Evolutionary conservation across 768 basidiomycete species (phyloP).

Genomic region (Auricularia cornea): DNA sequence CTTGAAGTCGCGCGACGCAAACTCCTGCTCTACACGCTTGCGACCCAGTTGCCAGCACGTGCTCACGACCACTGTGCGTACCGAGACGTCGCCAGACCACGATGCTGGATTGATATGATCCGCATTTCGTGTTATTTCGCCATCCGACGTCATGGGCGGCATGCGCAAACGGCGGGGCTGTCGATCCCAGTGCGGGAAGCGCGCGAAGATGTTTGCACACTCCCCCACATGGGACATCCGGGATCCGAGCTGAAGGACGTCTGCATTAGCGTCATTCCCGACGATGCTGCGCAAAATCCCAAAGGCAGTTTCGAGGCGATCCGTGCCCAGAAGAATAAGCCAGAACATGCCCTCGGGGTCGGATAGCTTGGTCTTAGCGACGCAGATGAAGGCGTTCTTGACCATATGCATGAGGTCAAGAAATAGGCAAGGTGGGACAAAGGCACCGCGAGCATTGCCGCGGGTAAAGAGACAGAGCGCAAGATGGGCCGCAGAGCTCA

Average conservation of each 20-base stretch:
- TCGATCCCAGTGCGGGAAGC: constrained; percentile 32
- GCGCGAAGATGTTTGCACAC: constrained; percentile 26
- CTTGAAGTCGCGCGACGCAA: background rate
- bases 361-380: constrained; percentile 30
- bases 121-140: constrained; percentile 10
- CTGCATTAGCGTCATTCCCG: constrained; percentile 14
- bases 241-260: constrained; percentile 18
- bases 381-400: constrained; percentile 32
- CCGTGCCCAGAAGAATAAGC: constrained; percentile 31
- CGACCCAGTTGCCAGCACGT: background rate
- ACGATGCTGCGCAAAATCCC: constrained; percentile 15
- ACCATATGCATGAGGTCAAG: constrained; percentile 29
- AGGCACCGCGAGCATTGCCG: constrained; percentile 7
- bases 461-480: constrained; percentile 12
- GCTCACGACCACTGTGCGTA: constrained; percentile 18
- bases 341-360: constrained; percentile 24
- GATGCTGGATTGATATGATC: constrained; percentile 31
- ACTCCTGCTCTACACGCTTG: background rate
- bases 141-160: background rate
- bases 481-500: constrained; percentile 28
- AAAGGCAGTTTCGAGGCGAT: constrained; percentile 28
- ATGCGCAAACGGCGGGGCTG: constrained; percentile 22
- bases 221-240: constrained; percentile 25
- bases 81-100: constrained; percentile 25
- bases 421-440: constrained; percentile 22